Percentiles rank a stretch among this genome's conserved stretches.
phyloP scores from a whole-genome alignment of 2,329 filamentous ascomycete species.

The Harringtonia aguacate region DNA sequence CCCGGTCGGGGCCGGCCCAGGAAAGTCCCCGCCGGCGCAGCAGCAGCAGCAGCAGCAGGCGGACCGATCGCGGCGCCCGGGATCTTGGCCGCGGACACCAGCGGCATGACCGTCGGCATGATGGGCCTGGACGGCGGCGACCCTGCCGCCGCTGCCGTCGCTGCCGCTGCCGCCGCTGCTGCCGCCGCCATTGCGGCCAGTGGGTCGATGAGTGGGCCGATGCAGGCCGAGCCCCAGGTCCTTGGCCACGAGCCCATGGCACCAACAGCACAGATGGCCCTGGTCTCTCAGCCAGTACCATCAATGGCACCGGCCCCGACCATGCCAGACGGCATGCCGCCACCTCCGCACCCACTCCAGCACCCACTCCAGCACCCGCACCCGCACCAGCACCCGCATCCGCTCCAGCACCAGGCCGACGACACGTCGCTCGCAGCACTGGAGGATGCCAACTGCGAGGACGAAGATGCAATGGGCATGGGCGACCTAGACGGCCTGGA shows the following conservation, averaged over 20 bases:
- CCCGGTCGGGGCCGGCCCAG: slow-evolving; percentile 44
- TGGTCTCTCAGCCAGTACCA: neutral
- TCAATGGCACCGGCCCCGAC: neutral
- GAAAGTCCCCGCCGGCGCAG: slow-evolving; percentile 26
- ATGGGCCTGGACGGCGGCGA: neutral
- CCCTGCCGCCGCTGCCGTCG: neutral
- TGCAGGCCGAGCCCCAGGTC: neutral
- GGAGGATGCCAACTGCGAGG: slow-evolving; percentile 6
- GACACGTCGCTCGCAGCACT: neutral
- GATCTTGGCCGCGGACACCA: neutral
- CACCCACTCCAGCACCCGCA: neutral
- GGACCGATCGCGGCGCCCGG: neutral
- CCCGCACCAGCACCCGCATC: neutral
- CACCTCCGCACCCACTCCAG: neutral
- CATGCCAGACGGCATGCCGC: neutral
- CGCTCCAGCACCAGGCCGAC: neutral
- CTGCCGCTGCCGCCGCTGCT: neutral
- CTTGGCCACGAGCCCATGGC: neutral
- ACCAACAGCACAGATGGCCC: neutral
- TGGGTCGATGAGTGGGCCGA: too few species aligned
- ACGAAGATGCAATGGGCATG: neutral
- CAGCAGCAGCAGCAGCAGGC: neutral
- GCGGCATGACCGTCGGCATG: neutral
- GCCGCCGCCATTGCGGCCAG: neutral
- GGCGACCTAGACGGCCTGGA: neutral